Evolutionary conservation across 2,329 filamentous ascomycete species (phyloP).

Genomic region (Epichloe elymi): DNA sequence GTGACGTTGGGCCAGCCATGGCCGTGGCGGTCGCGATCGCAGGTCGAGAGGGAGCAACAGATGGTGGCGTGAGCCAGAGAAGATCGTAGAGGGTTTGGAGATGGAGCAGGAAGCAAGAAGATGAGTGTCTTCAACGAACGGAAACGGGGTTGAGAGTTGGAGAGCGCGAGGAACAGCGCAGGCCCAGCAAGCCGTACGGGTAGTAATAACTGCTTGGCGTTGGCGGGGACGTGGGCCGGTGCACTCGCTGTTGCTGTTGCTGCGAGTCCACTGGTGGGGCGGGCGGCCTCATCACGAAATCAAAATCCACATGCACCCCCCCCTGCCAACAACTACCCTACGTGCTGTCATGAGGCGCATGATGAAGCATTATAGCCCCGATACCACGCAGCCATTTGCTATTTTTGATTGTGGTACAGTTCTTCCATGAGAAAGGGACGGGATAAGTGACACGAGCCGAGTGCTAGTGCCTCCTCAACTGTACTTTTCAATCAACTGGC

Average conservation of each 20-base stretch:
- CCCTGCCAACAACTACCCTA: no score
- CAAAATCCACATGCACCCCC: no score
- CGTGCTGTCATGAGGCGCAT: no score
- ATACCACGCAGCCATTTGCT: no score
- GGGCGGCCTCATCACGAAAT: no score
- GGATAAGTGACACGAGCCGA: no score
- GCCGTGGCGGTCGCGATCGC: constrained; percentile 4
- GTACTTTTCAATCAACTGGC: no score
- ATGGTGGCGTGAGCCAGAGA: not conserved
- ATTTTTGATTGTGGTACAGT: no score
- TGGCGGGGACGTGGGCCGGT: not conserved
- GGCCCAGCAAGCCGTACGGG: not conserved
- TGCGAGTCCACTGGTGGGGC: not conserved
- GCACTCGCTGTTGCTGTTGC: not conserved
- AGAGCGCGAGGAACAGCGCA: constrained; percentile 2
- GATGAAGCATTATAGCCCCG: no score
- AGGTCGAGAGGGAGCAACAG: not conserved
- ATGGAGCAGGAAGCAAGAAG: not conserved
- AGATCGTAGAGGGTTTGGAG: not conserved
- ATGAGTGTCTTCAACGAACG: not conserved
- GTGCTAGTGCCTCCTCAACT: no score
- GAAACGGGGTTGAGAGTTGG: not conserved
- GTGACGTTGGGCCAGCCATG: constrained; percentile 46
- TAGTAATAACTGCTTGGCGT: not conserved
- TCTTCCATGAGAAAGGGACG: no score